A percentile compares a stretch with the other conserved stretches of the same genome.
Conservation (phyloP, 2,329 filamentous ascomycete species). For the Fusarium brevicatenulatum region DNA sequence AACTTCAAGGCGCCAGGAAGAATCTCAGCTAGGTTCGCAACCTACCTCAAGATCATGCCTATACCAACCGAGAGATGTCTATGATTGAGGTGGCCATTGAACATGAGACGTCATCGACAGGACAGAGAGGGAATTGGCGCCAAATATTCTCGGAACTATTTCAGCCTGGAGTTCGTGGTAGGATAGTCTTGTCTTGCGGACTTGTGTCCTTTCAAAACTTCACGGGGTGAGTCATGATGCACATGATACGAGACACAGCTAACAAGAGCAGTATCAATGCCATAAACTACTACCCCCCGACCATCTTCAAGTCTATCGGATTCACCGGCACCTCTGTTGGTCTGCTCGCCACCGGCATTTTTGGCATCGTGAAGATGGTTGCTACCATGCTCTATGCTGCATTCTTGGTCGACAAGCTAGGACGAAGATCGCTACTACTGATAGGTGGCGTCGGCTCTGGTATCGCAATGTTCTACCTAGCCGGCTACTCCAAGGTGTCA, state of each 20-base stretch:
- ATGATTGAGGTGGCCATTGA: neutral
- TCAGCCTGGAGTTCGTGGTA: neutral
- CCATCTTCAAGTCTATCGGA: neutral
- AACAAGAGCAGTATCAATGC: neutral
- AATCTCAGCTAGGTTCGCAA: neutral
- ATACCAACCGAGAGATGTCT: neutral
- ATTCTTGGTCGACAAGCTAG: neutral
- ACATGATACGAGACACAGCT: fast-evolving
- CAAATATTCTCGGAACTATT: neutral
- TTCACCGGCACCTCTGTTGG: neutral
- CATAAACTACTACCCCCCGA: neutral
- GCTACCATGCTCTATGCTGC: neutral
- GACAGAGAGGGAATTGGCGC: neutral
- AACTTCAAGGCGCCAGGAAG: neutral
- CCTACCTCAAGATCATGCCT: neutral
- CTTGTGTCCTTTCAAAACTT: neutral
- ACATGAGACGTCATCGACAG: neutral
- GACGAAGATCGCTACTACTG: neutral
- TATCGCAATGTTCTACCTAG: neutral
- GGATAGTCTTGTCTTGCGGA: neutral
- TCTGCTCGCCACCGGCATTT: neutral
- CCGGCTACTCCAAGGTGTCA: neutral
- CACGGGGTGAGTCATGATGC: neutral
- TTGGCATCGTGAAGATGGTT: neutral
- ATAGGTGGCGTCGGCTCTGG: neutral